A percentile compares a stretch with the other conserved stretches of the same genome.
Conservation (phyloP, 345 rosid species). For the Theobroma cacao region DNA sequence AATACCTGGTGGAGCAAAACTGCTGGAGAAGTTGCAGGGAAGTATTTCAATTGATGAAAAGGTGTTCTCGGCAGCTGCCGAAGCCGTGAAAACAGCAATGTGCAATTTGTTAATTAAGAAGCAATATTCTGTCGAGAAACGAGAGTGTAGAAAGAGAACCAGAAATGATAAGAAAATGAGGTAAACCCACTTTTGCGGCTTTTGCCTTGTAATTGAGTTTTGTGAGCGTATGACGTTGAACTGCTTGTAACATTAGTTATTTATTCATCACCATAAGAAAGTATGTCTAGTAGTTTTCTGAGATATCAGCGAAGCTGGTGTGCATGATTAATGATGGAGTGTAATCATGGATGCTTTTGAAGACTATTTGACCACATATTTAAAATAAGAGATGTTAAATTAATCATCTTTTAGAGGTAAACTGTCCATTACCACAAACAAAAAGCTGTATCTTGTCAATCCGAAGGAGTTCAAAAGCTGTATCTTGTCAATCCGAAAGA, state of each 20-base stretch:
- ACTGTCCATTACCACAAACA: background rate
- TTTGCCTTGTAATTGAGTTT: background rate
- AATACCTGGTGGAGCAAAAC: constrained; percentile 61
- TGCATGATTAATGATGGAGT: background rate
- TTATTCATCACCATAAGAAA: background rate
- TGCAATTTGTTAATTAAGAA: constrained; percentile 77
- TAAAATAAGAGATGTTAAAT: background rate
- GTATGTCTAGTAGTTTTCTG: background rate
- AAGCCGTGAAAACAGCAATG: constrained; percentile 78
- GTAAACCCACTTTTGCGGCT: constrained; percentile 13
- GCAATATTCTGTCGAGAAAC: constrained; percentile 66
- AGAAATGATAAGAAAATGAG: constrained; percentile 75
- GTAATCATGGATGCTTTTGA: background rate
- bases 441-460: background rate
- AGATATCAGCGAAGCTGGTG: background rate
- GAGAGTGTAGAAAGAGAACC: constrained; percentile 83
- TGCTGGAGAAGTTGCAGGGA: constrained; percentile 69
- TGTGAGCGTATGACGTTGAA: background rate
- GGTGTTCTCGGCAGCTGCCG: constrained; percentile 62
- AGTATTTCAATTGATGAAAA: constrained; percentile 52
- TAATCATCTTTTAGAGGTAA: background rate
- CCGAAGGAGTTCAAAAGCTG: background rate
- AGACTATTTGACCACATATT: background rate
- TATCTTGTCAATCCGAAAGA: background rate
- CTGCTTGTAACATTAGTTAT: constrained; percentile 8